Base-by-base conservation (phyloP, 495 filamentous ascomycete species). In the Penicillium flavigenum region DNA sequence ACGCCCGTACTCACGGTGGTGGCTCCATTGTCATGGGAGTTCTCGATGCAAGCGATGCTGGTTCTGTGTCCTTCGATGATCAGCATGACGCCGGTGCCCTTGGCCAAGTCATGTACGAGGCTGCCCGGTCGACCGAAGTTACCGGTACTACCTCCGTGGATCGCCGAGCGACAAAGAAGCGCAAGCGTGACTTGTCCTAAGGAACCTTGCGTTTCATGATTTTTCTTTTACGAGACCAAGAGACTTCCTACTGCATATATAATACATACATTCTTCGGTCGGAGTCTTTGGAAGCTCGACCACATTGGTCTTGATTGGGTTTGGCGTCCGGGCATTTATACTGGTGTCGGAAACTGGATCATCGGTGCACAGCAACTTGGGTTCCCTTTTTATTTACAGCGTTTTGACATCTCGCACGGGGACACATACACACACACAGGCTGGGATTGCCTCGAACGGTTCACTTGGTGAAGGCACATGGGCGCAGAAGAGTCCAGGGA, bases 11-110 rank as follows among this genome's bases (percentile, higher is more conserved):
- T 14, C 95, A 99, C 64, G 95, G 90, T 45, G 86, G 85, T 49
- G 90, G 90, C 44, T 89, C 93, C 54, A 88, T 97, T 60, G 85
- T 92, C 54, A 90, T 98, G 89, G 86, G 88, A 57, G 80, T 97
- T 56, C 76, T 96, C 41, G 89, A 96, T 52, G 72, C 82, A 50
- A 79, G 81, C 17, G 87, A 88, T 36, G 69, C 78, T 5, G 65
- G 78, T 50, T 65, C 78, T 59, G 64, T 70, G 17, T 65, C 69
- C 3, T 70, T 65, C 29, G 69, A 77, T 20, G 82, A 81, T 51
- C 82, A 85, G 50, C 76, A 75, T 20, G 87, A 90, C 49, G 81
- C 85, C 46, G 78, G 76, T 57, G 74, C 77, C 17, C 76, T 89
- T n/a, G 87, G 89, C 47, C 80, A 79, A 56, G 84, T 87, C 14